Percentiles rank a stretch among this genome's conserved stretches.
Conservation (phyloP, 2,329 filamentous ascomycete genomes). For the Monilinia laxa region DNA sequence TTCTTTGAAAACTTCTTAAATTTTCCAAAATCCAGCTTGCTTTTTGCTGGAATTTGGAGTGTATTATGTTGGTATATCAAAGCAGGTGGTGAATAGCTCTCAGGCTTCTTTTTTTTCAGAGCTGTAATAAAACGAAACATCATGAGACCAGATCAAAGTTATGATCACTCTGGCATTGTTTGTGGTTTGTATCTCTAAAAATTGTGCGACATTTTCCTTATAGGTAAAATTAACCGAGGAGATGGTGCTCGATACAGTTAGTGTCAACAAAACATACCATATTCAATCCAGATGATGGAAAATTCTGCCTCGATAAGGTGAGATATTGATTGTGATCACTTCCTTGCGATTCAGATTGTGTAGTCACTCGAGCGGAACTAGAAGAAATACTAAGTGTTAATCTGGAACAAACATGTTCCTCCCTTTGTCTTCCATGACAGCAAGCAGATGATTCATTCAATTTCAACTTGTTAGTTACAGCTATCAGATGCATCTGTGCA, state of each 20-base stretch:
- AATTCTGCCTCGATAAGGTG: fast-evolving
- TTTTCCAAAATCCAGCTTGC: background rate
- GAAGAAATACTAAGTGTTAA: background rate
- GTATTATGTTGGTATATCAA: background rate
- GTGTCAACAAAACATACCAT: background rate
- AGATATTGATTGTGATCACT: background rate
- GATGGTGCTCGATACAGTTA: background rate
- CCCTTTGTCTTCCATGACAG: background rate
- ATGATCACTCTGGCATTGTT: background rate
- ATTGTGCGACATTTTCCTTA: background rate
- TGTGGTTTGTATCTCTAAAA: background rate
- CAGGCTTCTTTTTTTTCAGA: background rate
- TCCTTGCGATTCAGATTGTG: background rate
- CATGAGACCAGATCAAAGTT: no score
- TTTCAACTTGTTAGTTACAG: no score
- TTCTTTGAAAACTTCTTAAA: background rate
- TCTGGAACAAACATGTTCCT: no score
- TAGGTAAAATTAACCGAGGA: background rate
- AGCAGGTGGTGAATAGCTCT: background rate
- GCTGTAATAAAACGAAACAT: background rate
- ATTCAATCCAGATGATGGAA: background rate
- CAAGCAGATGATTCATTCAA: fast-evolving
- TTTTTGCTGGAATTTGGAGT: background rate
- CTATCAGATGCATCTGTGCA: background rate
- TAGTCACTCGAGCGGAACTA: background rate